Evolutionary conservation across 192 early-diverging fungal genomes (phyloP).

Genomic region (Diversispora eburnea): DNA sequence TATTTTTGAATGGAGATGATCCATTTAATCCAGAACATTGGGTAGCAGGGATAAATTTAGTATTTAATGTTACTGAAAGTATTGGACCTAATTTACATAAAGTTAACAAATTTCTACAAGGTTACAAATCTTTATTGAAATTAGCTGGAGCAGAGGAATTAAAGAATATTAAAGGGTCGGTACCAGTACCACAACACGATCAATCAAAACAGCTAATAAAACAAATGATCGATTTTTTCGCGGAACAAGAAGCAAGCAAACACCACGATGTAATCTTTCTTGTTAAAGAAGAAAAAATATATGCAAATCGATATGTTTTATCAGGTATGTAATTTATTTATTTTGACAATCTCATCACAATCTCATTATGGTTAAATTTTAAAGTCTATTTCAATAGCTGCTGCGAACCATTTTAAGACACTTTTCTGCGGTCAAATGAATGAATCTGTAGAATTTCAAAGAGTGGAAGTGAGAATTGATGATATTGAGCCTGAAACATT

Average conservation of each 20-base stretch:
- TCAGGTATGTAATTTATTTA: not conserved
- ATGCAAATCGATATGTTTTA: constrained; percentile 13
- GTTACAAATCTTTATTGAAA: not conserved
- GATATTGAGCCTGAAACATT: not conserved
- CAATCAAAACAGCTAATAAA: not conserved
- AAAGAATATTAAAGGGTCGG: not conserved
- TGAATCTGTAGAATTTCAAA: not conserved
- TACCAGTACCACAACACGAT: not conserved
- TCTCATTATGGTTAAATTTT: not conserved
- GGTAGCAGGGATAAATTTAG: not conserved
- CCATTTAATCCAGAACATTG: constrained; percentile 6
- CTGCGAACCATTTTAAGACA: not conserved
- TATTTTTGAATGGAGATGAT: constrained; percentile 23
- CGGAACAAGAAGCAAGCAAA: not conserved
- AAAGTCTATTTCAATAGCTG: not conserved
- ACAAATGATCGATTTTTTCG: not conserved
- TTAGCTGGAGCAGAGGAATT: not conserved
- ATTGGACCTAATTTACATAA: not conserved
- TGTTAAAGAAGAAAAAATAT: not conserved
- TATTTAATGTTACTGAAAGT: not conserved
- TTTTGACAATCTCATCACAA: not conserved
- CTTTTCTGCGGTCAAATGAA: not conserved
- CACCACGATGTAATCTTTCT: constrained; percentile 11
- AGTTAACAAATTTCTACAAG: not conserved
- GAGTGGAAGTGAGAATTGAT: not conserved